phyloP scores from a whole-genome alignment of 2,329 filamentous ascomycete genomes.

The Madurella fahalii region DNA sequence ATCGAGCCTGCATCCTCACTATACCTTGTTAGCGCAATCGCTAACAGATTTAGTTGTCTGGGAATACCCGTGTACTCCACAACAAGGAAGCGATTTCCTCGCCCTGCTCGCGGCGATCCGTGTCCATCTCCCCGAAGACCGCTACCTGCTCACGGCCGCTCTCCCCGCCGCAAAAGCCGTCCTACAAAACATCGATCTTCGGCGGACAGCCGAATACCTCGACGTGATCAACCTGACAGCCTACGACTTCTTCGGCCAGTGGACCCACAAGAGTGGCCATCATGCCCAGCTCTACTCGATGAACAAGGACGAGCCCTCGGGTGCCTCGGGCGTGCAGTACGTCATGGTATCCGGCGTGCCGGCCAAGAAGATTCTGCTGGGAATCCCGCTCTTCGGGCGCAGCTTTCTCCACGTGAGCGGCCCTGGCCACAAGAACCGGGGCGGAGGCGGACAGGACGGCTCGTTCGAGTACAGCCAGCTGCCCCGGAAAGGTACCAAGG shows the following conservation, averaged over 20 bases:
- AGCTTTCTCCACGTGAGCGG: constrained; percentile 65
- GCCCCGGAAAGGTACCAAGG: constrained; percentile 57
- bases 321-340: constrained; percentile 63
- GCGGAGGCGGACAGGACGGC: constrained; percentile 58
- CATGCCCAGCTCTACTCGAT: constrained; percentile 70
- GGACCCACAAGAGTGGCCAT: constrained; percentile 65
- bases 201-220: constrained; percentile 58
- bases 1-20: background rate
- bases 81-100: constrained; percentile 68
- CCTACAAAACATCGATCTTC: constrained; percentile 65
- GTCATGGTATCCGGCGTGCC: constrained; percentile 63
- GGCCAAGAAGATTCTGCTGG: constrained; percentile 67
- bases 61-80: constrained; percentile 66
- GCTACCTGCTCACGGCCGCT: constrained; percentile 67
- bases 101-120: constrained; percentile 64
- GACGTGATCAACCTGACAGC: constrained; percentile 76
- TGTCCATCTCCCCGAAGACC: constrained; percentile 61
- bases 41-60: constrained; percentile 60
- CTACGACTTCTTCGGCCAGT: constrained; percentile 73
- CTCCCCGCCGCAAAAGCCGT: constrained; percentile 65
- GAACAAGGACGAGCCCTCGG: constrained; percentile 58
- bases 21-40: background rate
- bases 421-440: constrained; percentile 58
- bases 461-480: constrained; percentile 71
- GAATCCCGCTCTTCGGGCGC: constrained; percentile 70